These are phyloP conservation scores for Ashbya aceris DNA, from an alignment of 1,139 yeast species.

Conservation along the genomic window DNA sequence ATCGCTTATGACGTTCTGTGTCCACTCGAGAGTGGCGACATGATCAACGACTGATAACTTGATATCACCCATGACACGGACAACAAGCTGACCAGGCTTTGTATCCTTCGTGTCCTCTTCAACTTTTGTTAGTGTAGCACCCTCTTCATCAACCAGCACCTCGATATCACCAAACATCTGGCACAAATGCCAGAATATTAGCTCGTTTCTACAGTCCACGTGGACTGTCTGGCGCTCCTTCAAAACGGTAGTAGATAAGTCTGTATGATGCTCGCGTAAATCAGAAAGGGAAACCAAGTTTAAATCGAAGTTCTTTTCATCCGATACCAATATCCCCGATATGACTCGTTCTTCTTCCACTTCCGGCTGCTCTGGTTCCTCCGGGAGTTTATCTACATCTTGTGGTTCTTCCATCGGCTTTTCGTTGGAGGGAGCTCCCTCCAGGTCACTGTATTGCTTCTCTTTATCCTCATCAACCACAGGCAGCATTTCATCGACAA, in stretches of 20 bases:
- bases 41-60: slow-evolving; percentile 45
- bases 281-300: slow-evolving; percentile 76
- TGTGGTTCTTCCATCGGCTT: slow-evolving; percentile 7
- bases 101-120: slow-evolving; percentile 10
- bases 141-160: slow-evolving; percentile 50
- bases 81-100: slow-evolving; percentile 31
- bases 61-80: slow-evolving; percentile 42
- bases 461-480: slow-evolving; percentile 16
- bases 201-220: slow-evolving; percentile 71
- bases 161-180: slow-evolving; percentile 92
- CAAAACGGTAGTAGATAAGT: slow-evolving; percentile 75
- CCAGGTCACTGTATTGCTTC: slow-evolving; percentile 1
- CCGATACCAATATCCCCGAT: slow-evolving; percentile 82
- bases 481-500: slow-evolving; percentile 36
- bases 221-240: slow-evolving; percentile 71
- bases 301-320: slow-evolving; percentile 70
- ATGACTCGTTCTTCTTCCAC: slow-evolving; percentile 34
- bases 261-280: slow-evolving; percentile 73
- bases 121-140: slow-evolving; percentile 31
- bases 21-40: slow-evolving; percentile 73
- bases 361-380: not conserved
- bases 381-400: slow-evolving; percentile 4
- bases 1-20: slow-evolving; percentile 81
- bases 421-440: slow-evolving; percentile 6
- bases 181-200: slow-evolving; percentile 79